phyloP scores from a whole-genome alignment of 768 basidiomycete genomes.

The Mycena sanguinolenta region DNA sequence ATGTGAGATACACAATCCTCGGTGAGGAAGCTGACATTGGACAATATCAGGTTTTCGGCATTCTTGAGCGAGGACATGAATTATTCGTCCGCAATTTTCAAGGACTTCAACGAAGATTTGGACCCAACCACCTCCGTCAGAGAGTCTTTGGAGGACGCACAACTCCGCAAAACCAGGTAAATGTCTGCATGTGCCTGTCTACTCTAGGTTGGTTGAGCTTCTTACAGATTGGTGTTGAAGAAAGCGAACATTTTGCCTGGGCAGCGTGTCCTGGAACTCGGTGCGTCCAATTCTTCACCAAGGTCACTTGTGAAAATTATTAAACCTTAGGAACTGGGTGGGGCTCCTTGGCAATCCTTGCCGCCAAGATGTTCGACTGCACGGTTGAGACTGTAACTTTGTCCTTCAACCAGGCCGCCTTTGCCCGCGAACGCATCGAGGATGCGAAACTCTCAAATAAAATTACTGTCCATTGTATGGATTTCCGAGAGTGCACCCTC shows the following conservation, averaged over 20 bases:
- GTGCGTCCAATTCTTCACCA: neutral
- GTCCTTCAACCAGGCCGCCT: constrained; percentile 61
- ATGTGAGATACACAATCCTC: constrained; percentile 48
- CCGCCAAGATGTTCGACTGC: constrained; percentile 58
- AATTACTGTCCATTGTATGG: constrained; percentile 65
- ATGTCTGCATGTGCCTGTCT: constrained; percentile 8
- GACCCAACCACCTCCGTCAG: constrained; percentile 51
- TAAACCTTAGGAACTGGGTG: constrained; percentile 71
- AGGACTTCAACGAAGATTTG: constrained; percentile 48
- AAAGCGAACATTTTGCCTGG: constrained; percentile 63
- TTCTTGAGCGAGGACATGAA: constrained; percentile 67
- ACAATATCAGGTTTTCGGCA: constrained; percentile 33
- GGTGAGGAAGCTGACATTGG: constrained; percentile 31
- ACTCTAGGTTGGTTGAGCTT: neutral
- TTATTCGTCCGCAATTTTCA: constrained; percentile 67
- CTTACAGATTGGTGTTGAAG: constrained; percentile 52
- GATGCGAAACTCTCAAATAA: constrained; percentile 52
- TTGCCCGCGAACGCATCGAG: constrained; percentile 59
- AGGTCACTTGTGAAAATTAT: too few relatives aligned
- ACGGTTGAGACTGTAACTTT: constrained; percentile 68
- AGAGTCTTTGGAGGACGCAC: constrained; percentile 40
- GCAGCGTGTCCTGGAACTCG: constrained; percentile 65
- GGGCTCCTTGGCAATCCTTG: constrained; percentile 64
- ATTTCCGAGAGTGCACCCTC: constrained; percentile 54
- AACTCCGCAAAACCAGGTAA: constrained; percentile 36